Conservation (phyloP, 768 basidiomycete species). For the Paxillus rubicundulus region DNA sequence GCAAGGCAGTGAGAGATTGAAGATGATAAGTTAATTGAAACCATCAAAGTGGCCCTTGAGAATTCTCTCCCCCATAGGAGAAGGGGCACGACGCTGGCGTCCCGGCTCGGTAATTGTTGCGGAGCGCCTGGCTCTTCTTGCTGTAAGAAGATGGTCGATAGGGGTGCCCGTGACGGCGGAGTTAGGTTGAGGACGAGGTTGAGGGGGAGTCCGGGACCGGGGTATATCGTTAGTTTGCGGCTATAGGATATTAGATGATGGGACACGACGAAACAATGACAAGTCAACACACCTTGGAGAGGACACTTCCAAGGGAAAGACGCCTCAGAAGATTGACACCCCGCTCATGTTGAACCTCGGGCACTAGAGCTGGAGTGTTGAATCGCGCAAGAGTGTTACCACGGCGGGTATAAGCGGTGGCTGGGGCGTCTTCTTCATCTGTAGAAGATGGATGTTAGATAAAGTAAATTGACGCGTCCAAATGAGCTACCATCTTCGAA, state of each 20-base stretch:
- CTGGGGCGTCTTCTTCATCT: constrained; percentile 47
- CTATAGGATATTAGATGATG: constrained; percentile 6
- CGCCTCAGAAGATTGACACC: constrained; percentile 71
- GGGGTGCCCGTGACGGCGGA: constrained; percentile 39
- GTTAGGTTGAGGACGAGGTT: constrained; percentile 49
- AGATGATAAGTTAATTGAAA: constrained; percentile 56
- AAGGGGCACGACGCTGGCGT: constrained; percentile 65
- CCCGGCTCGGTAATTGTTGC: constrained; percentile 51
- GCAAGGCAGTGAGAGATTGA: neutral
- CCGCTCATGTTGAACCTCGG: constrained; percentile 57
- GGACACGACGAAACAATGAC: neutral
- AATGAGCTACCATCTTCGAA: constrained; percentile 52
- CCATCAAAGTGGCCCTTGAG: constrained; percentile 90
- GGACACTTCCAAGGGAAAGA: constrained; percentile 64
- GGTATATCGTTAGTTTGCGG: constrained; percentile 13
- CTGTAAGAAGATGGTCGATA: constrained; percentile 19
- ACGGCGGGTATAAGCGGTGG: constrained; percentile 53
- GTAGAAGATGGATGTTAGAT: constrained; percentile 8
- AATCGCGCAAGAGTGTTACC: constrained; percentile 59
- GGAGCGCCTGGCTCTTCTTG: constrained; percentile 49
- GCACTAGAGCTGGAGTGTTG: constrained; percentile 40
- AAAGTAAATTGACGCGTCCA: neutral
- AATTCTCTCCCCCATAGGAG: constrained; percentile 89
- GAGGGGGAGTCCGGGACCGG: constrained; percentile 32
- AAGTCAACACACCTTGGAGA: constrained; percentile 50